Percentiles rank a stretch among this genome's conserved stretches.
phyloP scores from a whole-genome alignment of 192 early-diverging fungal genomes.

The Pilaira anomala region DNA sequence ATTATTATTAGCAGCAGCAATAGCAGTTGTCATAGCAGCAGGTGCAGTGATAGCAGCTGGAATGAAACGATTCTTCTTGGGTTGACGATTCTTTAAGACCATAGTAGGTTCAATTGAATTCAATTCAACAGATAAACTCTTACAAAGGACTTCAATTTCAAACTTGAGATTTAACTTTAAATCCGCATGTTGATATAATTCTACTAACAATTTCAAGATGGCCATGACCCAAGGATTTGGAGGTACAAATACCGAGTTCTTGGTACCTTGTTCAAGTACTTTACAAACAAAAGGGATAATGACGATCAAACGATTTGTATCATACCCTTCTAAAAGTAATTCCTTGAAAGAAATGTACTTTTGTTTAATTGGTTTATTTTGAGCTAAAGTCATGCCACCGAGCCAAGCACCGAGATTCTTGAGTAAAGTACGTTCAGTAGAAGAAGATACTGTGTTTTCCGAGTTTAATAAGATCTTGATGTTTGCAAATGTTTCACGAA shows the following conservation, averaged over 20 bases:
- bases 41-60: neutral
- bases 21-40: neutral
- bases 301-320: conserved; percentile 81
- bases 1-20: no score
- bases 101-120: conserved; percentile 66
- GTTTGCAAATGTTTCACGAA: conserved; percentile 87
- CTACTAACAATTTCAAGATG: conserved; percentile 85
- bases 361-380: conserved; percentile 92
- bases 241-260: conserved; percentile 84
- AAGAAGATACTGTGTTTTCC: conserved; percentile 87
- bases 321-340: conserved; percentile 88
- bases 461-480: conserved; percentile 89
- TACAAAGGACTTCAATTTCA: conserved; percentile 97
- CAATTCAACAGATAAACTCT: conserved; percentile 79
- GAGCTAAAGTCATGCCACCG: conserved; percentile 94
- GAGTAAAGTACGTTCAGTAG: conserved; percentile 81
- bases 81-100: conserved; percentile 61
- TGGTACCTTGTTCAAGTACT: conserved; percentile 83
- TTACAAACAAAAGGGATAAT: conserved; percentile 99
- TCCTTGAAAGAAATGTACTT: conserved; percentile 96
- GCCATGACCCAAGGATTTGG: conserved; percentile 99
- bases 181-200: conserved; percentile 90
- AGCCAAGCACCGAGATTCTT: conserved; percentile 99
- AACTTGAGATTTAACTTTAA: conserved; percentile 95
- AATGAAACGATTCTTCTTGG: conserved; percentile 31